Conservation (phyloP, 2,329 filamentous ascomycete genomes). For the Ceratocystis lukuohia region DNA sequence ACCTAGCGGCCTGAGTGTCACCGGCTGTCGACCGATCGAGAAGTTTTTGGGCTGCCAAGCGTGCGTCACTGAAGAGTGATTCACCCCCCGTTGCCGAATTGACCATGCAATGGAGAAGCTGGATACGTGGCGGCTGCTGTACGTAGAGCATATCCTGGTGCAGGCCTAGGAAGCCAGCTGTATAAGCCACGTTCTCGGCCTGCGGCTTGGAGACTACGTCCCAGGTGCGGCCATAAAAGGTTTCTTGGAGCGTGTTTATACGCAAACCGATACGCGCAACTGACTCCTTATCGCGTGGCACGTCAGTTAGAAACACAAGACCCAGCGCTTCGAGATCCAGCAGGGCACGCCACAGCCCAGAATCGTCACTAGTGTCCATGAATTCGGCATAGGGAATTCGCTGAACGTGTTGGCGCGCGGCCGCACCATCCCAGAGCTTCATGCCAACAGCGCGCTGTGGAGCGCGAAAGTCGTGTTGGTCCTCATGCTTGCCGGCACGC, state of each 20-base stretch:
- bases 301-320: slow-evolving; percentile 60
- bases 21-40: slow-evolving; percentile 15
- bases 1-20: neutral
- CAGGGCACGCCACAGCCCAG: slow-evolving; percentile 47
- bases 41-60: slow-evolving; percentile 42
- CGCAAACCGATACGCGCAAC: slow-evolving; percentile 56
- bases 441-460: slow-evolving; percentile 23
- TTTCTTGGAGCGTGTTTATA: slow-evolving; percentile 68
- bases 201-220: slow-evolving; percentile 70
- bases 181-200: slow-evolving; percentile 88
- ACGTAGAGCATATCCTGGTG: slow-evolving; percentile 94
- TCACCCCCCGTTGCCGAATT: slow-evolving; percentile 70
- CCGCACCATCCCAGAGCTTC: slow-evolving; percentile 31
- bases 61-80: slow-evolving; percentile 72
- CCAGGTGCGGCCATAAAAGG: slow-evolving; percentile 86
- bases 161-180: slow-evolving; percentile 63
- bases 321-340: slow-evolving; percentile 52
- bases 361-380: slow-evolving; percentile 39
- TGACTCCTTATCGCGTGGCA: slow-evolving; percentile 53
- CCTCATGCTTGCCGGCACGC: neutral
- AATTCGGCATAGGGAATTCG: slow-evolving; percentile 60
- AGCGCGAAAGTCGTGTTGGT: slow-evolving; percentile 18
- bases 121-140: slow-evolving; percentile 61
- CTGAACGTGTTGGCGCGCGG: slow-evolving; percentile 32
- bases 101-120: slow-evolving; percentile 78